phyloP scores from a whole-genome alignment of 2,329 filamentous ascomycete species.

The Teratosphaeria zuluensis region DNA sequence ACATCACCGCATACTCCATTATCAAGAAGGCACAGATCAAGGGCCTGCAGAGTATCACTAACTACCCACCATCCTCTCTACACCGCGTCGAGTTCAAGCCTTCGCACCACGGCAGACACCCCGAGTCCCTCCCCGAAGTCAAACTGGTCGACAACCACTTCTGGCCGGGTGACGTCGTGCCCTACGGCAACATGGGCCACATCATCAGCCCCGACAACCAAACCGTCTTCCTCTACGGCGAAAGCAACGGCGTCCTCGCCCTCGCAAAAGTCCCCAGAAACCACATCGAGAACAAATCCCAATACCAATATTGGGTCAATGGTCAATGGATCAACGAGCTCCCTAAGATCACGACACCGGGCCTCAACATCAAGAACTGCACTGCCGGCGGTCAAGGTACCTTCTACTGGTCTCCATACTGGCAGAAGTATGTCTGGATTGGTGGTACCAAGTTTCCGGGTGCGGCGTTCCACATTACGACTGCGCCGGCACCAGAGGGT shows the following conservation, averaged over 20 bases:
- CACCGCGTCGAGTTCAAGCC: background rate
- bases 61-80: background rate
- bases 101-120: background rate
- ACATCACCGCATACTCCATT: background rate
- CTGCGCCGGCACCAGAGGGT: background rate
- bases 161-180: background rate
- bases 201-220: background rate
- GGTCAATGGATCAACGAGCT: background rate
- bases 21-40: slow-evolving; percentile 1
- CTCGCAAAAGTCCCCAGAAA: background rate
- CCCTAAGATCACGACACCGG: background rate
- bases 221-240: background rate
- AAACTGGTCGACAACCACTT: background rate
- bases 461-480: background rate
- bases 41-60: background rate
- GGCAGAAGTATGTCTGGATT: background rate
- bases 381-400: background rate
- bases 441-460: background rate
- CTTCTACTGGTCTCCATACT: background rate
- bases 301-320: background rate
- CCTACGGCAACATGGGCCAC: background rate
- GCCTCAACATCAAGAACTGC: background rate
- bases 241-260: background rate
- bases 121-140: background rate
- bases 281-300: background rate